Base-by-base conservation (phyloP, 2,329 filamentous ascomycete genomes). In the Colletotrichum truncatum region DNA sequence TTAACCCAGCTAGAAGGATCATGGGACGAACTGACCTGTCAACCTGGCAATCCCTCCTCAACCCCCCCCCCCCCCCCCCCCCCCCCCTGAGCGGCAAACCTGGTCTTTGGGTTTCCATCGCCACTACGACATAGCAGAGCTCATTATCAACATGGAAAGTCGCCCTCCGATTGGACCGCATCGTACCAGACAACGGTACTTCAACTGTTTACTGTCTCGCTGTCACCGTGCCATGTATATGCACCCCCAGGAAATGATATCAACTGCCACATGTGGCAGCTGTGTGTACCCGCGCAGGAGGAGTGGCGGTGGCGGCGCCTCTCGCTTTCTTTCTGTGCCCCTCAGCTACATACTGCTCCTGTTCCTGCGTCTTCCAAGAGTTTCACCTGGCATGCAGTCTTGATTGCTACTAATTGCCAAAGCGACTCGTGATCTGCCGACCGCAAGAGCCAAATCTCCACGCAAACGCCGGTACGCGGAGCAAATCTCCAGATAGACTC, bases 391-490 rank as follows among this genome's bases (percentile, higher is more conserved):
- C 60, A 51, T 63, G 32, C 43, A 8, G 6, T 11, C 4, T 32
- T 41, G 32, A 28, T 41, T 34, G 25, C 18, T 23, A 46, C 12
- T 26, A 34, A 46, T 4, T 30, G 26, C 14, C 18, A 34, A 9
- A 23, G 38, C 0, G 11, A 1, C 6, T 16, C 26, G 16, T 34
- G 48, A 38, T 23, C 21, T 12, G 28, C 16, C 30, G 9, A 28
- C 26, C 30, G 18, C 5, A 55, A 48, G 28, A 34, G 41, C 11
- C 41, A 48, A 16, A 36, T 25, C 34, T n/a, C 43, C 7, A 51
- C 28, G 36, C 60, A 43, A 45, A 58, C 45, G 60, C 45, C 45
- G 36, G 43, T 11, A 59, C 53, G 60, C 54, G 60, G 60, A 46
- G 53, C 45, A 64, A 63, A 57, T 63, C 43, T 51, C 36, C 45